Base-by-base conservation (phyloP, 257 asterid species). In the Plectranthus barbatus region DNA sequence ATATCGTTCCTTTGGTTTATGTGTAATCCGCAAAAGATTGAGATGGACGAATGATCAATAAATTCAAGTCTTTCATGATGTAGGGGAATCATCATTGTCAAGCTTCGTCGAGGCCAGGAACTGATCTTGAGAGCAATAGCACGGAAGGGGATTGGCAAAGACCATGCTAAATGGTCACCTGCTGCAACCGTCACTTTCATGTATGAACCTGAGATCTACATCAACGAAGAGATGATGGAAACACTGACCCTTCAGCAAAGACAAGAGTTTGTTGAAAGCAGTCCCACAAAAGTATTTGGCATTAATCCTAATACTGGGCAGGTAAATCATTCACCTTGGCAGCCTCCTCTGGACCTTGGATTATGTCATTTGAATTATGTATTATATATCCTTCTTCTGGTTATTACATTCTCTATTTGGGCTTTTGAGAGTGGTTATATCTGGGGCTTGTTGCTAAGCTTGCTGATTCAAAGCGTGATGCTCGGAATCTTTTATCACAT, bases 91-190 rank as follows among this genome's bases (percentile, higher is more conserved):
- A 90, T 90, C 44, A 93, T 90, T 69, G 99, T 93, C 78, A 93
- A 93, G 87, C 91, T 93, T 54, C 97, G 96, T 6, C 95, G 96
- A 41, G 96, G 99, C 23, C 99, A 93, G 70, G 97, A 93, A 79
- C 79, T 93, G 73, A 69, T 68, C 62, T 75, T 93, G 59, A 83
- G 99, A 81, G 99, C 99, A 69, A 93, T 93, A 60, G 99, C 97
- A 10, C 87, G 99, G 39, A 93, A 93, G 73, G 99, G 99, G 69
- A 90, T 93, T 67, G 99, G 97, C 48, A 93, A 93, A 81, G 99
- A 93, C 84, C 99, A 93, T 55, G 99, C 99, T 4, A 93, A 93
- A 74, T 93, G 97, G 99, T 90, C 97, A 0, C 99, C 99, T 76
- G 99, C 99, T 18, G 97, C 99, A 58, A 93, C 99, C 40, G 99